phyloP scores from a whole-genome alignment of 805 yeast species.

The Priceomyces castillae region DNA sequence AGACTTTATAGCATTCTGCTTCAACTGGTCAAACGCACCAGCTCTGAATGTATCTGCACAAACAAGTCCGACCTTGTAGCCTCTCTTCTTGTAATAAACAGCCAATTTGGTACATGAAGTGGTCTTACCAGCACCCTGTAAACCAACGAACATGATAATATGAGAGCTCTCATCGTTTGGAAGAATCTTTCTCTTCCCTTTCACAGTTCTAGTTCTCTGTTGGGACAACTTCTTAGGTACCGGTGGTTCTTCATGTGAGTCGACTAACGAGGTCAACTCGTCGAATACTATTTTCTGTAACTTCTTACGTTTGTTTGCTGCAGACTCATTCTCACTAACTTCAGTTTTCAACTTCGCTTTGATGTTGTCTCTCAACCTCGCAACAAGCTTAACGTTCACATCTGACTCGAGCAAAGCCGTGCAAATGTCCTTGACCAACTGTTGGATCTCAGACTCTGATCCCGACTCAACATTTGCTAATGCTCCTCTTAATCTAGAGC shows the following conservation, averaged over 20 bases:
- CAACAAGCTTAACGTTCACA: conserved; percentile 84
- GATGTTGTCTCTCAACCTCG: conserved; percentile 65
- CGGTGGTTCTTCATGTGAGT: conserved; percentile 59
- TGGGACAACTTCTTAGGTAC: conserved; percentile 76
- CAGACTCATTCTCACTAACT: conserved; percentile 50
- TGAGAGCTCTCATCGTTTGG: conserved; percentile 30
- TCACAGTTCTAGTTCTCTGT: conserved; percentile 15
- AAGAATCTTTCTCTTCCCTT: conserved; percentile 27
- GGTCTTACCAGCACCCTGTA: conserved; percentile 98
- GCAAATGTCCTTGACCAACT: conserved; percentile 81
- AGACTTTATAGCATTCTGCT: conserved; percentile 95
- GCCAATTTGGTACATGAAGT: conserved; percentile 97
- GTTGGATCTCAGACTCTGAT: conserved; percentile 35
- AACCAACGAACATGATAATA: conserved; percentile 95
- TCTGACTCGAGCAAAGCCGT: conserved; percentile 92
- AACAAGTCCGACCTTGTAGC: conserved; percentile 91
- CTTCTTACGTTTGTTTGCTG: conserved; percentile 71
- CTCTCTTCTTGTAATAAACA: conserved; percentile 88
- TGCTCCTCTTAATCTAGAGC: conserved; percentile 42
- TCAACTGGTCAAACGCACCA: conserved; percentile 98
- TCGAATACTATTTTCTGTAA: conserved; percentile 92
- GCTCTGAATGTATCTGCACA: conserved; percentile 99
- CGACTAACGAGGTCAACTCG: conserved; percentile 84
- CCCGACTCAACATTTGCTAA: conserved; percentile 41
- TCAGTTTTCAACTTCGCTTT: conserved; percentile 49